phyloP scores from a whole-genome alignment of 2,329 filamentous ascomycete genomes.

The Xylariales sp. region DNA sequence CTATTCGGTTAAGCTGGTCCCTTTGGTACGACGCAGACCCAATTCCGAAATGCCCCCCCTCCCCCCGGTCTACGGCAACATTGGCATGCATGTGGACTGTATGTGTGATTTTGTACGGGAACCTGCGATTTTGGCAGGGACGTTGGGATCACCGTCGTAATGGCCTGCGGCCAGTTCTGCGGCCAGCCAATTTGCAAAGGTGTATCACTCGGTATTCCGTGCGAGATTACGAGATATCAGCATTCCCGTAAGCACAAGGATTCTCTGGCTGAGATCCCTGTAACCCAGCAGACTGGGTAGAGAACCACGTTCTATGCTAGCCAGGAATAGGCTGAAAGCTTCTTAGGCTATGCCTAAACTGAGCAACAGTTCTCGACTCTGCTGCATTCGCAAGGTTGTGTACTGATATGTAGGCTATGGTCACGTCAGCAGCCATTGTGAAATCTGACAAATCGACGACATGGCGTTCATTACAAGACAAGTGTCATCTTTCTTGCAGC shows the following conservation, averaged over 20 bases:
- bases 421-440: background rate
- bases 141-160: background rate
- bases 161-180: conserved; percentile 22
- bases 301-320: conserved; percentile 23
- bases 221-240: conserved; percentile 18
- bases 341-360: background rate
- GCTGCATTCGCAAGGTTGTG: too few species aligned
- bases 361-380: too few species aligned
- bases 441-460: too few species aligned
- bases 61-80: too few species aligned
- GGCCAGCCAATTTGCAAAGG: conserved; percentile 14
- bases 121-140: conserved; percentile 17
- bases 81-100: too few species aligned
- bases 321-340: conserved; percentile 18
- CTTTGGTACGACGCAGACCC: too few species aligned
- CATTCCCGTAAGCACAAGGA: conserved; percentile 20
- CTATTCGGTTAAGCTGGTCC: too few species aligned
- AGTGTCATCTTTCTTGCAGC: background rate
- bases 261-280: conserved; percentile 17
- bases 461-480: background rate
- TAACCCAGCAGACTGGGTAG: conserved; percentile 27
- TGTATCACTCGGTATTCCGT: conserved; percentile 4
- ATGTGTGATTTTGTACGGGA: too few species aligned
- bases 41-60: too few species aligned
- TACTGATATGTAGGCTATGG: too few species aligned